Evolutionary conservation across 1,284 basidiomycete genomes (phyloP).

Genomic region (Cystobasidium pallidum): DNA sequence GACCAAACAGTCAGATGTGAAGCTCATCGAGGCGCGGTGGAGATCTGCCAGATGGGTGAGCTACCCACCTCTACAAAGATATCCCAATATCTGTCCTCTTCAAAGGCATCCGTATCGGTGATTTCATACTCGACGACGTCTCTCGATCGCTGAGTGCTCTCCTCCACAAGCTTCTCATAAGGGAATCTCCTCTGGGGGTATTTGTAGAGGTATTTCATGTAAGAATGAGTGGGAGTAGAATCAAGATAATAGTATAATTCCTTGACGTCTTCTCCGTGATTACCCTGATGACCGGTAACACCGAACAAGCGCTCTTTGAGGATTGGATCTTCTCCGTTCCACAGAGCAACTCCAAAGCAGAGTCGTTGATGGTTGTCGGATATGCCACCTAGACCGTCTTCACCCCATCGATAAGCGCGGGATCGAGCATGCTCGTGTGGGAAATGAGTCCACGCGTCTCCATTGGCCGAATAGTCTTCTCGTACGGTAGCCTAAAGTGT

Average conservation of each 20-base stretch:
- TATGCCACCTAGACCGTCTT: slow-evolving; percentile 94
- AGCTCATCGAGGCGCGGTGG: no score
- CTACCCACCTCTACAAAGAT: slow-evolving; percentile 83
- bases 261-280: slow-evolving; percentile 98
- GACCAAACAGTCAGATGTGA: background rate
- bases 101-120: slow-evolving; percentile 86
- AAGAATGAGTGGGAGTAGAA: slow-evolving; percentile 96
- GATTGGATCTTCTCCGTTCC: slow-evolving; percentile 94
- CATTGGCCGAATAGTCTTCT: slow-evolving; percentile 94
- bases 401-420: slow-evolving; percentile 96
- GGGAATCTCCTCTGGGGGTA: slow-evolving; percentile 91
- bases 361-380: slow-evolving; percentile 95
- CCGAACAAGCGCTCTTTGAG: slow-evolving; percentile 94
- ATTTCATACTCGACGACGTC: slow-evolving; percentile 92
- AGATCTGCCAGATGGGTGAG: no score
- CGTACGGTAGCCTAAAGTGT: slow-evolving; percentile 96
- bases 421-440: slow-evolving; percentile 93
- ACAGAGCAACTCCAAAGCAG: slow-evolving; percentile 85
- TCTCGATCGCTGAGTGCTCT: slow-evolving; percentile 78
- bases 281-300: slow-evolving; percentile 88
- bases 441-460: slow-evolving; percentile 97
- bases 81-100: slow-evolving; percentile 96
- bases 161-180: slow-evolving; percentile 87
- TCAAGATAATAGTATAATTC: slow-evolving; percentile 98
- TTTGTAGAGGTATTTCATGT: slow-evolving; percentile 99